phyloP scores from a whole-genome alignment of 2,329 filamentous ascomycete genomes.

The Graphilbum sp. region DNA sequence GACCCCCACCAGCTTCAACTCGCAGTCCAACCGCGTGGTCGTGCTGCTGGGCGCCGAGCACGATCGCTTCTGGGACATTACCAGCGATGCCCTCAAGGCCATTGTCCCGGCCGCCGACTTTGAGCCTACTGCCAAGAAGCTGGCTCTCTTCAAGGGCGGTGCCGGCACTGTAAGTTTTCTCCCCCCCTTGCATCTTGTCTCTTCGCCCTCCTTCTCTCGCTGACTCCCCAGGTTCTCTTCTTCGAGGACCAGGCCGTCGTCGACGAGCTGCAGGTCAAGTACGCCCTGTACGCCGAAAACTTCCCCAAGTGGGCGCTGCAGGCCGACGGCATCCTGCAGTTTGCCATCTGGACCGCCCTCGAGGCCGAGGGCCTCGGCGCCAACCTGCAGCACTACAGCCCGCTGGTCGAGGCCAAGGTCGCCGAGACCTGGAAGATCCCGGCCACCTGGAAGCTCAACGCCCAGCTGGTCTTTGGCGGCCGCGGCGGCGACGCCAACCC shows the following conservation, averaged over 20 bases:
- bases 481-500: conserved; percentile 36
- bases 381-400: conserved; percentile 91
- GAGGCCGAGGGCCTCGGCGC: conserved; percentile 72
- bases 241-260: conserved; percentile 62
- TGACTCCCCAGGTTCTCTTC: conserved; percentile 49
- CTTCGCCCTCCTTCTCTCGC: neutral
- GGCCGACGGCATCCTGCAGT: conserved; percentile 69
- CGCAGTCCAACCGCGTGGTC: conserved; percentile 62
- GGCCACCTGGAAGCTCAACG: conserved; percentile 56
- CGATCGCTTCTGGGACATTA: conserved; percentile 72
- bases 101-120: conserved; percentile 52
- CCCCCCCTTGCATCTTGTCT: neutral
- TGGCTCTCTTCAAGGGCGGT: conserved; percentile 45
- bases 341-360: conserved; percentile 63
- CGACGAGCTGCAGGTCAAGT: conserved; percentile 49
- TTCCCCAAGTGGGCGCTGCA: conserved; percentile 67
- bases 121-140: conserved; percentile 29
- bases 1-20: conserved; percentile 76
- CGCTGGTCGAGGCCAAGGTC: conserved; percentile 61
- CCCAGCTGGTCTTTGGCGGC: conserved; percentile 73
- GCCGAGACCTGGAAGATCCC: conserved; percentile 54
- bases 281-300: conserved; percentile 58
- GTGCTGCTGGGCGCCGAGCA: conserved; percentile 71
- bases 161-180: conserved; percentile 55
- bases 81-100: conserved; percentile 44